These are phyloP conservation scores for Pestalotiopsis sp. DNA, from an alignment of 2,329 filamentous ascomycete species.

Conservation along the genomic window DNA sequence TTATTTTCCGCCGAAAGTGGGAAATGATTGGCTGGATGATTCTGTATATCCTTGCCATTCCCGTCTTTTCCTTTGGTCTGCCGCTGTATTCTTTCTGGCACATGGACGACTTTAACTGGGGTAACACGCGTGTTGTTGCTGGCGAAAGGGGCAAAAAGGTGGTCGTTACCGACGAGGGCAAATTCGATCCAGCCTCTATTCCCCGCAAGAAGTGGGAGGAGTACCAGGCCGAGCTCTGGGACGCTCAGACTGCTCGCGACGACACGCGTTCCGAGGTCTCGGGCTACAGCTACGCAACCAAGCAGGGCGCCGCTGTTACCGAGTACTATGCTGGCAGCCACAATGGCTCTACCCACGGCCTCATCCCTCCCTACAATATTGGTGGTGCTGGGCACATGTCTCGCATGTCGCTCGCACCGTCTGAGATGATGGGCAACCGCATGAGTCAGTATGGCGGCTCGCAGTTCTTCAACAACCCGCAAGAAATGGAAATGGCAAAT, in stretches of 20 bases:
- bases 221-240: constrained; percentile 97
- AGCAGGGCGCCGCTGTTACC: constrained; percentile 62
- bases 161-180: constrained; percentile 94
- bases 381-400: constrained; percentile 53
- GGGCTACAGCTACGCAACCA: constrained; percentile 93
- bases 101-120: constrained; percentile 99
- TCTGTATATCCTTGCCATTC: constrained; percentile 88
- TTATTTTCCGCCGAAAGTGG: constrained; percentile 96
- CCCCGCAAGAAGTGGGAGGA: constrained; percentile 99
- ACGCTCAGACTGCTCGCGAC: constrained; percentile 81
- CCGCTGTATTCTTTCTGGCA: constrained; percentile 98
- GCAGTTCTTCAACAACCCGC: constrained; percentile 60
- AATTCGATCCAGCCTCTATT: constrained; percentile 91
- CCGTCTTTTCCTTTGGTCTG: constrained; percentile 87
- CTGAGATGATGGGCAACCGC: constrained; percentile 64
- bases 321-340: constrained; percentile 70
- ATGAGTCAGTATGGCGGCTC: constrained; percentile 65
- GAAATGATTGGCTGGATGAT: constrained; percentile 99
- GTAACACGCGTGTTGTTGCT: constrained; percentile 95
- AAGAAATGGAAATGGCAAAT: constrained; percentile 76
- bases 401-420: constrained; percentile 80
- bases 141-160: constrained; percentile 93
- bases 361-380: constrained; percentile 46
- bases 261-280: constrained; percentile 86
- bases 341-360: constrained; percentile 57